Evolutionary conservation across 495 filamentous ascomycete species (phyloP), one percentile per base, ranked within the genome.

Genomic region (Penicillium silybi): DNA sequence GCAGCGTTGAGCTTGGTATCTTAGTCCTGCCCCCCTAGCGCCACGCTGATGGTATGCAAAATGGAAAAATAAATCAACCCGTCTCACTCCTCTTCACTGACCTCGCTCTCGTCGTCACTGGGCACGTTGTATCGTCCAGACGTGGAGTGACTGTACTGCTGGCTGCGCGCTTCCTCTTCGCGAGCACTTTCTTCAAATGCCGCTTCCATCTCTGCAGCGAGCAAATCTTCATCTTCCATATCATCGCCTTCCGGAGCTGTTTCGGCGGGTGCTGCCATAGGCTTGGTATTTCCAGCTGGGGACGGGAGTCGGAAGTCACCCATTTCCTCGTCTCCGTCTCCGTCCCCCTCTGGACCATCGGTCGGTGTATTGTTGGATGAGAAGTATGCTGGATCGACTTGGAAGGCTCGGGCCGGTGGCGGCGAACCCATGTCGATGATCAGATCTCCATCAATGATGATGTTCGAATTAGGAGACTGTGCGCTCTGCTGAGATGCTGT

Each of bases 351-450:
- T 32, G 56, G 46, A 26, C 56, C 54, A 58, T 68, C 61, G 17
- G 61, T 56, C 4, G 71, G 71, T 1, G 72, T 68, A 27, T 73
- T 67, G 39, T 67, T 72, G 16, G 72, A 69, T 9, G 67, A 72
- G 57, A 74, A 74, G 59, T 70, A 71, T 13, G 71, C 64, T 6
- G 71, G 68, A 44, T 74, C 70, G 50, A 73, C 61, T n/a, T 63
- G 64, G 52, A 71, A 71, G 15, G 63, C 41, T 44, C 66, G 65
- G 8, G 64, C 61, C 10, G 67, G 70, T 13, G 62, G 71, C 37
- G 74, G 74, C 20, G 74, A 78, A 25, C 74, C 74, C 74, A 78
- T 78, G 44, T 78, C 74, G 41, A 78, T 78, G 43, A 76, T 78
- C 8, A 78, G 58, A 44, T 76, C 73, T 4, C 70, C 73, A 9